A percentile compares a stretch with the other conserved stretches of the same genome.
Conservation (phyloP, 768 basidiomycete genomes). For the Russula sp. region DNA sequence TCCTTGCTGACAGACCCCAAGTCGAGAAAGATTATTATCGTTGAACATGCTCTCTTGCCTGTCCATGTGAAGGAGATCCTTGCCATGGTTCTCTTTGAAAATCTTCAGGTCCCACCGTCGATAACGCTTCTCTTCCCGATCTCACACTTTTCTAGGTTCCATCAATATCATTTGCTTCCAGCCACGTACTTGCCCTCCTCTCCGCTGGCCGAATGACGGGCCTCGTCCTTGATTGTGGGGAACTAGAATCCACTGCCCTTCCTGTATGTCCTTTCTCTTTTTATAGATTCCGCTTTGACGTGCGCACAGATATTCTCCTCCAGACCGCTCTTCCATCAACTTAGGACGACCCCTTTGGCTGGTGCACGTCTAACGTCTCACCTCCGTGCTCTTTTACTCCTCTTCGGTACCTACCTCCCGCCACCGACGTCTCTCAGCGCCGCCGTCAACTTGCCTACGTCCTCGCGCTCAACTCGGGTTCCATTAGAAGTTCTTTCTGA, state of each 20-base stretch:
- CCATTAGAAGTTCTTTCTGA: slow-evolving; percentile 78
- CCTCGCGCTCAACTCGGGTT: slow-evolving; percentile 57
- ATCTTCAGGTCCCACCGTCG: slow-evolving; percentile 56
- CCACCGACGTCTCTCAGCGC: slow-evolving; percentile 67
- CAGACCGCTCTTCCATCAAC: slow-evolving; percentile 74
- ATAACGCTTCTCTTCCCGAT: background rate
- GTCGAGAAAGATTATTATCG: slow-evolving; percentile 86
- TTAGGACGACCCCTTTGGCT: slow-evolving; percentile 81
- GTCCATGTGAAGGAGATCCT: slow-evolving; percentile 83
- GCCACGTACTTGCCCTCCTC: slow-evolving; percentile 77
- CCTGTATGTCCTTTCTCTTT: slow-evolving; percentile 50
- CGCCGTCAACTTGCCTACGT: slow-evolving; percentile 52
- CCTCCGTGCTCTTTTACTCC: slow-evolving; percentile 69
- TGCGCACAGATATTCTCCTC: slow-evolving; percentile 76
- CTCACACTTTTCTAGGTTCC: slow-evolving; percentile 55
- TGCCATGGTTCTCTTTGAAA: slow-evolving; percentile 81
- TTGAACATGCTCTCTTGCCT: slow-evolving; percentile 86
- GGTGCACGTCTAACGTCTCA: slow-evolving; percentile 77
- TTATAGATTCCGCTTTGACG: background rate
- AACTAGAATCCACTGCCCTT: slow-evolving; percentile 81
- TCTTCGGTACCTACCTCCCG: slow-evolving; percentile 80
- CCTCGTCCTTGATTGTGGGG: slow-evolving; percentile 87
- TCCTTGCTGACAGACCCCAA: slow-evolving; percentile 92
- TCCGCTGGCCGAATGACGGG: slow-evolving; percentile 88
- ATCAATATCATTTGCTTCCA: slow-evolving; percentile 87